These are phyloP conservation scores for Isochrysis galbana DNA, from an alignment of 78 protist genomes.

Conservation along the genomic window DNA sequence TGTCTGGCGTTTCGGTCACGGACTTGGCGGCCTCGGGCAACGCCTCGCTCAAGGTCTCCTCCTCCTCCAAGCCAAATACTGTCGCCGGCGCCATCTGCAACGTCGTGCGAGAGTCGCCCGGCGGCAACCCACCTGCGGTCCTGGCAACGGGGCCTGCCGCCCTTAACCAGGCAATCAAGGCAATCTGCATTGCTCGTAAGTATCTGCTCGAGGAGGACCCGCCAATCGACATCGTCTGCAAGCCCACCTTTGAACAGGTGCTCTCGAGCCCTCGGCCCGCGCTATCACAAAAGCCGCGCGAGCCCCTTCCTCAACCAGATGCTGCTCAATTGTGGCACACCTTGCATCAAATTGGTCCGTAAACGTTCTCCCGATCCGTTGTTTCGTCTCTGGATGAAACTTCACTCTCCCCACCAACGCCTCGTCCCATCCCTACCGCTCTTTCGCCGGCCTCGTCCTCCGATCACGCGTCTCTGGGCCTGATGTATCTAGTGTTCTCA, in stretches of 20 bases:
- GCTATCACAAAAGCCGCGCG: too few species aligned
- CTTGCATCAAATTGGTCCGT: too few species aligned
- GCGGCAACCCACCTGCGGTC: neutral
- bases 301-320: too few species aligned
- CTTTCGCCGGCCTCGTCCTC: too few species aligned
- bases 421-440: too few species aligned
- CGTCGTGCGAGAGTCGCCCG: neutral
- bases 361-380: too few species aligned
- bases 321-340: too few species aligned
- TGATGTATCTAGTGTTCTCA: too few species aligned
- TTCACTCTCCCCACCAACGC: too few species aligned
- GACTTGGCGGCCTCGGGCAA: neutral
- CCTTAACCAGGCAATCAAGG: neutral
- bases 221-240: neutral
- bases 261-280: too few species aligned
- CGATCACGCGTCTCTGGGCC: too few species aligned
- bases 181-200: neutral
- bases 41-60: neutral
- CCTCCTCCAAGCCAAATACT: neutral
- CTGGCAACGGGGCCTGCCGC: neutral
- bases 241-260: neutral
- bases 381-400: too few species aligned
- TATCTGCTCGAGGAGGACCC: neutral
- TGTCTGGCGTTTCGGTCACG: neutral
- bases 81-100: slow-evolving; percentile 19